These are phyloP conservation scores for Balansia obtecta DNA, from an alignment of 2,329 filamentous ascomycete genomes.

Conservation along the genomic window DNA sequence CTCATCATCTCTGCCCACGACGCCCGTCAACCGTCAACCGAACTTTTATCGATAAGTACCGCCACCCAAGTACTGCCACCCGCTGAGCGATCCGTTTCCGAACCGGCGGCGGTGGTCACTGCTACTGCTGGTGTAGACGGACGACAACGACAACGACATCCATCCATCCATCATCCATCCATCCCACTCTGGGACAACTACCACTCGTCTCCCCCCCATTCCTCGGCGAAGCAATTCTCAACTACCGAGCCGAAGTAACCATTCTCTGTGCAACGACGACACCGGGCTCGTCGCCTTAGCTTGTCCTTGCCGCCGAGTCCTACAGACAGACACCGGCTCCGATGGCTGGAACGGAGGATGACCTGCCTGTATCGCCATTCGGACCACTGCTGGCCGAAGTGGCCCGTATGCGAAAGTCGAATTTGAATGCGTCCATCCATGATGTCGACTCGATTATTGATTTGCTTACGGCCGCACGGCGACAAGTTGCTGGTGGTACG, in stretches of 20 bases:
- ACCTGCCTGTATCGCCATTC: conserved; percentile 32
- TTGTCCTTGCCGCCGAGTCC: neutral
- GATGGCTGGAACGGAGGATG: conserved; percentile 24
- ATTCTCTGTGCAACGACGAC: neutral
- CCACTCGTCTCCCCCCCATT: neutral
- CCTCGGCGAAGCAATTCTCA: neutral
- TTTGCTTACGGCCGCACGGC: conserved; percentile 58
- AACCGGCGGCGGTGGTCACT: neutral
- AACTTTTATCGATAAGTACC: conserved; percentile 5
- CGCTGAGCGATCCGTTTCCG: neutral
- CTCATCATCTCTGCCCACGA: neutral
- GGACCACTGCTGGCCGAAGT: conserved; percentile 58
- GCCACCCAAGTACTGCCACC: too few species aligned
- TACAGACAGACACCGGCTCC: conserved; percentile 2
- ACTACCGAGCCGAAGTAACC: neutral
- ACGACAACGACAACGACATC: neutral
- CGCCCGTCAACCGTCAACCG: neutral
- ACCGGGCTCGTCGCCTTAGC: neutral
- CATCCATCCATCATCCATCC: too few species aligned
- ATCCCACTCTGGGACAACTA: neutral
- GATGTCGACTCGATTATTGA: conserved; percentile 80
- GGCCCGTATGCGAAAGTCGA: conserved; percentile 54
- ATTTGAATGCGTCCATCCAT: conserved; percentile 56
- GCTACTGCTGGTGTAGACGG: neutral
- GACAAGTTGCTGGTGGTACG: conserved; percentile 59